Evolutionary conservation across 1,284 basidiomycete genomes (phyloP), one percentile per base, ranked within the genome.

Genomic region (Termitomyces sp.): DNA sequence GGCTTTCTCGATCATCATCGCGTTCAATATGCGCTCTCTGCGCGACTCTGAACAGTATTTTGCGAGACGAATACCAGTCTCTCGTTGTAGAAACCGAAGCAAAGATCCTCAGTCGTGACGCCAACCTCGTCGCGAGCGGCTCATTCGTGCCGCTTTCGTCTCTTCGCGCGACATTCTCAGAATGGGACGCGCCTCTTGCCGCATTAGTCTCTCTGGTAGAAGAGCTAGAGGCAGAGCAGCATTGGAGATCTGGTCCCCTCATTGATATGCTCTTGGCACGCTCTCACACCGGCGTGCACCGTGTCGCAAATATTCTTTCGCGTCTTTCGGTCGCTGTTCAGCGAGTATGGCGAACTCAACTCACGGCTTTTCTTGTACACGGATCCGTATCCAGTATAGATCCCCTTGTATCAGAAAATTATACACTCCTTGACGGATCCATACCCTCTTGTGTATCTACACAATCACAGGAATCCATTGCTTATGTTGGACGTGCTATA

Each of bases 401-500:
- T 58, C 81, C 81, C 44, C 70, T 84, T 39, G 81, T 75, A 21
- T 81, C 77, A 52, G 76, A 75, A 54, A 75, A 74, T 46, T 84
- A 78, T 63, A 66, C 61, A 7, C 76, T 83, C 40, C 63, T 84
- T 49, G 76, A 82, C 1, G 84, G 83, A 1, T 76, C 88, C 2
- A 76, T 92, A 44, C 93, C 93, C 0, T 77, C 81, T 0, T 88
- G 86, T 53, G 76, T 95, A 18, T 85, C 86, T 1, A 60, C 70
- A 1, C 80, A 84, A 44, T 83, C 89, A 5, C 79, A 79, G 53
- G 88, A 92, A 53, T 91, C 91, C 6, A 91, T 96, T 51, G 71
- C 83, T 1, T 95, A 95, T 64, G 81, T 95, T 33, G 93, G 93
- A 0, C 80, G 91, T 30, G 93, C 93, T 3, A 84, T 95, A 30